These are phyloP conservation scores for Lodderomyces theae DNA, from an alignment of 1,139 yeast genomes.

Conservation along the genomic window DNA sequence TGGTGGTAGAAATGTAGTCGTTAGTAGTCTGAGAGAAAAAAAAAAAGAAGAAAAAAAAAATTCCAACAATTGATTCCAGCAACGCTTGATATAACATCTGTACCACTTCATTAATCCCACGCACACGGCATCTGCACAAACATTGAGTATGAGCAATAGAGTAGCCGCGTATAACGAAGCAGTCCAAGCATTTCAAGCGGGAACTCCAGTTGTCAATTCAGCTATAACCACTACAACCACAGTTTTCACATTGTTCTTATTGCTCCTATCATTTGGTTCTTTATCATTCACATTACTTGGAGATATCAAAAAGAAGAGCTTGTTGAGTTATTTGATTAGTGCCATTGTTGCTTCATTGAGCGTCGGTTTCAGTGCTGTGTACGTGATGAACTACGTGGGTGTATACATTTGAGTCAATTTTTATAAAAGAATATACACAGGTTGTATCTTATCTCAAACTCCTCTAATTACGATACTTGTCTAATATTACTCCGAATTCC, in stretches of 20 bases:
- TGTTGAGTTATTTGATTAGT: constrained; percentile 27
- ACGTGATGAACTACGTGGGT: constrained; percentile 43
- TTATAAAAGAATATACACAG: background rate
- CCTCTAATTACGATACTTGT: background rate
- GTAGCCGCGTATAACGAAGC: constrained; percentile 6
- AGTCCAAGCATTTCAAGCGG: constrained; percentile 16
- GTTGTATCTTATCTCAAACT: background rate
- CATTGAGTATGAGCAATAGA: background rate
- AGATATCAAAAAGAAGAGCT: constrained; percentile 31
- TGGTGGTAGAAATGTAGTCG: background rate
- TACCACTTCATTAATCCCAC: background rate
- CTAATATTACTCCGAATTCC: too few species aligned
- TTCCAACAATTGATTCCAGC: too few species aligned
- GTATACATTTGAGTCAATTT: constrained; percentile 32
- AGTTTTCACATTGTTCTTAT: constrained; percentile 20
- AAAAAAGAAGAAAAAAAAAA: background rate
- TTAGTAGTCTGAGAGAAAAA: background rate
- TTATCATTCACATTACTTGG: constrained; percentile 37
- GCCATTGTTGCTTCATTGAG: constrained; percentile 39
- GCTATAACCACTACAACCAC: constrained; percentile 17
- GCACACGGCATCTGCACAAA: too few species aligned
- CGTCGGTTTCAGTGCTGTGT: constrained; percentile 38
- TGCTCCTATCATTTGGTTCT: constrained; percentile 33
- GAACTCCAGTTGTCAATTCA: constrained; percentile 23
- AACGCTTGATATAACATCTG: background rate